Conservation (phyloP, 306 rosid genomes). For the Pterocarpus santalinus region DNA sequence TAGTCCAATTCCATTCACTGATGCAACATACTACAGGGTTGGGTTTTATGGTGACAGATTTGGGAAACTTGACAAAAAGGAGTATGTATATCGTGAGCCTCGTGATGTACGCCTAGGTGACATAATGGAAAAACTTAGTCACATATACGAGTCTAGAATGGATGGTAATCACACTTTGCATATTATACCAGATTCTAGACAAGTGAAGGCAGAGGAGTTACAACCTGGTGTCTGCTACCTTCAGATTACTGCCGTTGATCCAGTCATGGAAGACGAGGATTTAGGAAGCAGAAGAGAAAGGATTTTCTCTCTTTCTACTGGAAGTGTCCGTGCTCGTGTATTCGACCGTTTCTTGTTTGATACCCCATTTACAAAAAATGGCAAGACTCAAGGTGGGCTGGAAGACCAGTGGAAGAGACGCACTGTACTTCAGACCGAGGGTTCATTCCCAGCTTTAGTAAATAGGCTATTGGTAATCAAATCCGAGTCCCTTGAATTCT, state of each 20-base stretch:
- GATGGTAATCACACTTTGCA: constrained; percentile 88
- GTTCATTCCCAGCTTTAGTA: constrained; percentile 97
- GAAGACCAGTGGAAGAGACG: constrained; percentile 99
- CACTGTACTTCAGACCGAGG: constrained; percentile 92
- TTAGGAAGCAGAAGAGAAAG: constrained; percentile 96
- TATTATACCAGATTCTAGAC: constrained; percentile 96
- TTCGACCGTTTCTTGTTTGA: constrained; percentile 98
- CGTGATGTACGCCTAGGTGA: constrained; percentile 98
- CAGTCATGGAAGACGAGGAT: constrained; percentile 98
- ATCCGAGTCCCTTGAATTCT: constrained; percentile 96
- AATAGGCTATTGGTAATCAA: constrained; percentile 87
- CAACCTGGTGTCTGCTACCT: constrained; percentile 96
- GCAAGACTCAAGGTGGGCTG: constrained; percentile 95
- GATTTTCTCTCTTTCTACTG: constrained; percentile 92
- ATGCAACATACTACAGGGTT: constrained; percentile 96
- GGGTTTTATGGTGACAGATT: constrained; percentile 93
- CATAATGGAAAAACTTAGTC: constrained; percentile 99
- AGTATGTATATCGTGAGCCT: constrained; percentile 92
- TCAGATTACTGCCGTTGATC: constrained; percentile 96
- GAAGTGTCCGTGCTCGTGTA: constrained; percentile 93
- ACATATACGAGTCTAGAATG: constrained; percentile 90
- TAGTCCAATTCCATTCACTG: constrained; percentile 95
- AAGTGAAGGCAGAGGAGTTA: constrained; percentile 95
- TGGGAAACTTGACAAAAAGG: constrained; percentile 88
- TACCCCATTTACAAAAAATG: constrained; percentile 96